Evolutionary conservation across 148 eudicot genomes (phyloP).

Genomic region (Diospyros lotus): DNA sequence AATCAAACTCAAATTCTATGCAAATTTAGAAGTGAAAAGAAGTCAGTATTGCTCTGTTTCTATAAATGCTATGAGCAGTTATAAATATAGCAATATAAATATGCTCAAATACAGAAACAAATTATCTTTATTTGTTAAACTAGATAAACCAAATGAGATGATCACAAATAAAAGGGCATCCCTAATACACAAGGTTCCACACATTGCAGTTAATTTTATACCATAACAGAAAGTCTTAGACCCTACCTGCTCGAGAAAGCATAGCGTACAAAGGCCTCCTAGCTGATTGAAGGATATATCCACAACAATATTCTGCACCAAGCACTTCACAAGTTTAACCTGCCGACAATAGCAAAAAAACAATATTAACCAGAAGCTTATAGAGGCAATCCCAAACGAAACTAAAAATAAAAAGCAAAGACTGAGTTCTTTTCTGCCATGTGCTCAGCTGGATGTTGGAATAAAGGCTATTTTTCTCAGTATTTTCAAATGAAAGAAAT

Average conservation of each 20-base stretch:
- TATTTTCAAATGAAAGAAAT: no score
- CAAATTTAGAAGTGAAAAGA: background rate
- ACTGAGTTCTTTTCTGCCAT: no score
- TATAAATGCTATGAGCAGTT: background rate
- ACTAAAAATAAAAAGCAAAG: no score
- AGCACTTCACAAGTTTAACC: constrained; percentile 72
- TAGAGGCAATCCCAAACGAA: no score
- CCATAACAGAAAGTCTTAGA: constrained; percentile 4
- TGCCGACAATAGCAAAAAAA: constrained; percentile 26
- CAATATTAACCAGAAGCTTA: no score
- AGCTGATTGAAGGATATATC: constrained; percentile 60
- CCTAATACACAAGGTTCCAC: no score
- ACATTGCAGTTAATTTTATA: background rate
- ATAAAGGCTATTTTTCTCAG: no score
- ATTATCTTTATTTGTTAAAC: background rate
- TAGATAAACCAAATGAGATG: background rate
- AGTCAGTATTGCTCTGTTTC: background rate
- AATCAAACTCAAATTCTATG: no score
- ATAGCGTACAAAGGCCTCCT: constrained; percentile 59
- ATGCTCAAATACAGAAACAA: background rate
- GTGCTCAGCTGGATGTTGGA: no score
- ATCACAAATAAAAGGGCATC: background rate
- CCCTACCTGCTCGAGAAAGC: constrained; percentile 46
- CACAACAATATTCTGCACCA: constrained; percentile 38
- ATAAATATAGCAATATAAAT: background rate